phyloP scores from a whole-genome alignment of 2,329 filamentous ascomycete species.

The Colletotrichum aenigma region DNA sequence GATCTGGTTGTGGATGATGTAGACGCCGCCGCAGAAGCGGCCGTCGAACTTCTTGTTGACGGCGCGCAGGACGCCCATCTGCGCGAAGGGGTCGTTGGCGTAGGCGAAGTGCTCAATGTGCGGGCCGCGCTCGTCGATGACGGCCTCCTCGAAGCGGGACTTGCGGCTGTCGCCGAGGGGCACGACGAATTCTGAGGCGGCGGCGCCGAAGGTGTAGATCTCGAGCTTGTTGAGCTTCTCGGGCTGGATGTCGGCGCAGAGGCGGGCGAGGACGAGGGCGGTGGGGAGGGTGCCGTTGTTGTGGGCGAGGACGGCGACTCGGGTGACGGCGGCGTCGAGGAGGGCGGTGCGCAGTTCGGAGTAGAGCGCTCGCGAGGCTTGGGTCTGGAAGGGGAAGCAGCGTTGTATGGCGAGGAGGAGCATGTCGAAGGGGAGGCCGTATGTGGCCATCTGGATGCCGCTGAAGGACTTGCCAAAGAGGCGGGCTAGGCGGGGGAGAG shows the following conservation, averaged over 20 bases:
- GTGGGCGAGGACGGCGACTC: conserved; percentile 44
- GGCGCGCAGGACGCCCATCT: conserved; percentile 39
- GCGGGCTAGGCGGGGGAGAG: conserved; percentile 36
- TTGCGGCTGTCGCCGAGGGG: conserved; percentile 31
- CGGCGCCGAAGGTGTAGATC: conserved; percentile 48
- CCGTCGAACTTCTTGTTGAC: conserved; percentile 37
- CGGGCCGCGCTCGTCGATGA: conserved; percentile 22
- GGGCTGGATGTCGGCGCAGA: conserved; percentile 40
- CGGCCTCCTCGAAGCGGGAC: conserved; percentile 22
- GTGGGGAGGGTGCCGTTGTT: conserved; percentile 40
- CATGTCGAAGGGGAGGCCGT: conserved; percentile 59
- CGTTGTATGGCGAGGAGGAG: conserved; percentile 38
- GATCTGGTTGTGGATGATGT: conserved; percentile 32
- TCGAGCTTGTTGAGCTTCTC: conserved; percentile 42
- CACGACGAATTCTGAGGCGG: conserved; percentile 39
- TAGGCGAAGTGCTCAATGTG: conserved; percentile 42
- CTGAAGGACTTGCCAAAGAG: conserved; percentile 46
- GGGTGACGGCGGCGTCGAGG: conserved; percentile 32
- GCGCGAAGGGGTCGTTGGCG: conserved; percentile 39
- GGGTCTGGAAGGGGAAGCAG: conserved; percentile 31
- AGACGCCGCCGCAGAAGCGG: conserved; percentile 43
- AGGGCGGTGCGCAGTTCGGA: conserved; percentile 37
- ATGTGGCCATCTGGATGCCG: conserved; percentile 53
- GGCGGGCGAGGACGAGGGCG: conserved; percentile 37
- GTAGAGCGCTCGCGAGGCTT: conserved; percentile 35